Evolutionary conservation across 2,329 filamentous ascomycete genomes (phyloP).

Genomic region (Curvularia spicifera): DNA sequence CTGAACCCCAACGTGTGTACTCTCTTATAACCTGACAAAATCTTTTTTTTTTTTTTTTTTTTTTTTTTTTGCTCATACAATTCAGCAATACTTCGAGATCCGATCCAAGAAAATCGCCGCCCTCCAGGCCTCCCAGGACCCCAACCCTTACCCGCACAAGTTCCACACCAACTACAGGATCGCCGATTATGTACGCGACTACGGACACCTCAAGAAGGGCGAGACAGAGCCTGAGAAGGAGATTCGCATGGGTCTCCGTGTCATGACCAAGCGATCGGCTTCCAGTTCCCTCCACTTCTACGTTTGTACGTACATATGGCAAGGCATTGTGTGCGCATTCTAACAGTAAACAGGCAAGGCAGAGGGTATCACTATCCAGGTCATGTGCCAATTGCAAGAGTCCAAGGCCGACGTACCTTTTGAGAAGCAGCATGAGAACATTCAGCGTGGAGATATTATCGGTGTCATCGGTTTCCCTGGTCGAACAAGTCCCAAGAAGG

Average conservation of each 20-base stretch:
- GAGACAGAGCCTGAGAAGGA: constrained; percentile 78
- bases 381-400: constrained; percentile 89
- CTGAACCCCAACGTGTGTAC: constrained; percentile 70
- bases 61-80: constrained; percentile 17
- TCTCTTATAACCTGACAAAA: constrained; percentile 41
- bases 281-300: constrained; percentile 41
- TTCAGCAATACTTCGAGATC: constrained; percentile 93
- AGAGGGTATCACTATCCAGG: constrained; percentile 80
- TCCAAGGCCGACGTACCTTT: constrained; percentile 73
- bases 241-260: constrained; percentile 80
- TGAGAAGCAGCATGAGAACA: constrained; percentile 84
- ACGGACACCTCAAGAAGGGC: constrained; percentile 83
- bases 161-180: constrained; percentile 88
- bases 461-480: constrained; percentile 85
- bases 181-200: constrained; percentile 78
- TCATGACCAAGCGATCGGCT: constrained; percentile 63
- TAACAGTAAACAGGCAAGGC: constrained; percentile 59
- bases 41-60: background rate
- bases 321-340: constrained; percentile 3
- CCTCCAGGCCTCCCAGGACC: constrained; percentile 73
- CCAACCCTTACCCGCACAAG: constrained; percentile 88
- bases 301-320: constrained; percentile 24
- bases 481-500: constrained; percentile 85
- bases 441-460: constrained; percentile 91
- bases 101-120: constrained; percentile 82